Evolutionary conservation across 768 basidiomycete genomes (phyloP).

Genomic region (Suillus fuscotomentosus): DNA sequence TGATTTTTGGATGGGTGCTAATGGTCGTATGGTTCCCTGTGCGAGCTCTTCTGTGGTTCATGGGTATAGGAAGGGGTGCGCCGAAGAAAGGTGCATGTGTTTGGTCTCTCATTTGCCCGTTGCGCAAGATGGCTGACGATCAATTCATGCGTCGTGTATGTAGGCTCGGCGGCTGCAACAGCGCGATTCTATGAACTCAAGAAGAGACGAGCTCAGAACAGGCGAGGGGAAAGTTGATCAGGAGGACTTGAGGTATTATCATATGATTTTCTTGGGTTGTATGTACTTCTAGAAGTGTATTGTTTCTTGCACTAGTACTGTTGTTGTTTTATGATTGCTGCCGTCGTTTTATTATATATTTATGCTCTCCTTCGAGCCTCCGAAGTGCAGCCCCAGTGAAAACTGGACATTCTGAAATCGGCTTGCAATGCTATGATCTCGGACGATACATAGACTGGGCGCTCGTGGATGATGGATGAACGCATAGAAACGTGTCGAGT

Average conservation of each 20-base stretch:
- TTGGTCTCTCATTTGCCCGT: neutral
- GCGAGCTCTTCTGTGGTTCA: slow-evolving; percentile 13
- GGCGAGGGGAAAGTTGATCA: neutral
- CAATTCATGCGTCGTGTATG: neutral
- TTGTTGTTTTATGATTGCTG: neutral
- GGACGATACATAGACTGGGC: too few species aligned
- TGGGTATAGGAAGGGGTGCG: slow-evolving; percentile 17
- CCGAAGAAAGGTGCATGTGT: slow-evolving; percentile 9
- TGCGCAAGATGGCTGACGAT: neutral
- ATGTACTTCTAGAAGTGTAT: neutral
- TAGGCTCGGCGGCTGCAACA: slow-evolving; percentile 6
- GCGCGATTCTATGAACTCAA: slow-evolving; percentile 6
- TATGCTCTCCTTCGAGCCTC: neutral
- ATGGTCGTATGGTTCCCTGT: slow-evolving; percentile 9
- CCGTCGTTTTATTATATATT: neutral
- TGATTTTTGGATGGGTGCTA: neutral
- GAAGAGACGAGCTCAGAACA: neutral
- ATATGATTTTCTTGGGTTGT: neutral
- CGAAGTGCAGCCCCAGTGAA: neutral
- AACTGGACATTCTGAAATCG: too few species aligned
- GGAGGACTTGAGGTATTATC: neutral
- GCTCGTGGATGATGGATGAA: too few species aligned
- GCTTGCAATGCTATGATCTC: too few species aligned
- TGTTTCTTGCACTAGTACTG: neutral
- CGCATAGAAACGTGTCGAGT: too few species aligned